A percentile compares a stretch with the other conserved stretches of the same genome.
Evolutionary conservation across 306 rosid genomes (phyloP).

Genomic region (Sophora flavescens): DNA sequence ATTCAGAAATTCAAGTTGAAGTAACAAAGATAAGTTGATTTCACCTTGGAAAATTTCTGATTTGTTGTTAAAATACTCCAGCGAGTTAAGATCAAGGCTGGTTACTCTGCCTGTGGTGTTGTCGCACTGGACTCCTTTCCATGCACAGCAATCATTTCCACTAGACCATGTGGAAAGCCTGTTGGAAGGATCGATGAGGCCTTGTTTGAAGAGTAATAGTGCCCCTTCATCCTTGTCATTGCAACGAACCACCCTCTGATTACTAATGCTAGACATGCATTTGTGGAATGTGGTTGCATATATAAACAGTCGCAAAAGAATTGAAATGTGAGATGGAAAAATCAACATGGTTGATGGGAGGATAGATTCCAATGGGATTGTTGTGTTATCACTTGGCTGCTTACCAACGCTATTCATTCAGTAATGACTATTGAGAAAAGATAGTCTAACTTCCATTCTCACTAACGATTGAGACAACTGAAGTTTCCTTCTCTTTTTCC

Average conservation of each 20-base stretch:
- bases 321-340: background rate
- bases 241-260: background rate
- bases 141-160: conserved; percentile 20
- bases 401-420: too few relatives aligned
- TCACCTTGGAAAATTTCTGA: conserved; percentile 41
- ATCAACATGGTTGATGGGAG: background rate
- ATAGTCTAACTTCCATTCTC: too few relatives aligned
- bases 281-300: background rate
- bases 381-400: too few relatives aligned
- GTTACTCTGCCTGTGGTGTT: conserved; percentile 41
- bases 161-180: background rate
- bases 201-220: background rate
- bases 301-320: background rate
- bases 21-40: conserved; percentile 22
- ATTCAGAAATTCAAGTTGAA: conserved; percentile 41
- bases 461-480: too few relatives aligned
- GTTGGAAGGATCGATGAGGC: background rate
- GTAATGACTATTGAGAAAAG: too few relatives aligned
- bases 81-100: conserved; percentile 17
- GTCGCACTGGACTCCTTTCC: conserved; percentile 34
- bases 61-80: too few relatives aligned
- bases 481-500: too few relatives aligned
- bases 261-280: background rate
- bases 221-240: background rate
- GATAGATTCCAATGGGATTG: too few relatives aligned